Evolutionary conservation across 345 rosid genomes (phyloP).

Genomic region (Erodium maritimum): DNA sequence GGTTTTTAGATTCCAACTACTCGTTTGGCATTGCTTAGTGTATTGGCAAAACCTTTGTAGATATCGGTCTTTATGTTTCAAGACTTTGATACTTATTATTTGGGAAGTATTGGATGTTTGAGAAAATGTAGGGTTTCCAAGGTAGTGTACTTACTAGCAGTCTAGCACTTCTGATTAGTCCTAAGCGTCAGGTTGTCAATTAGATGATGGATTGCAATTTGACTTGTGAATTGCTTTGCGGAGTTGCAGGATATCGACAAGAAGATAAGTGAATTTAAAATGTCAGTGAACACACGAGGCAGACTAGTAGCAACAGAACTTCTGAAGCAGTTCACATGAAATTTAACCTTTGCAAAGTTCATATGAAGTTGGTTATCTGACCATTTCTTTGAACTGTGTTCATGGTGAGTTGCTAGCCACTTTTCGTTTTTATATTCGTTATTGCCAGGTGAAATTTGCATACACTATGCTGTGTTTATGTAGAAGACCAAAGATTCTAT

Average conservation of each 20-base stretch:
- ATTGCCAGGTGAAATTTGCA: no score
- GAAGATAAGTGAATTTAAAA: slow-evolving; percentile 81
- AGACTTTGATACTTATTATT: neutral
- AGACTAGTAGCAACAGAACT: slow-evolving; percentile 88
- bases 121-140: no score
- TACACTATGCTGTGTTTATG: no score
- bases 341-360: neutral
- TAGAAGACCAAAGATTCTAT: no score
- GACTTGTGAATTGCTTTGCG: neutral
- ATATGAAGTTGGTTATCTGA: no score
- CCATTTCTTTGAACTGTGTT: no score
- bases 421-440: no score
- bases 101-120: neutral
- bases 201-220: neutral
- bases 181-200: neutral
- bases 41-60: neutral
- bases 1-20: neutral
- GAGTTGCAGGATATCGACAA: slow-evolving; percentile 83
- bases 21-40: neutral
- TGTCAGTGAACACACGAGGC: slow-evolving; percentile 85
- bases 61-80: neutral
- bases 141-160: neutral
- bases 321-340: slow-evolving; percentile 68
- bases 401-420: no score
- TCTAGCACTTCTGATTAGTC: neutral